Base-by-base conservation (phyloP, 2,329 filamentous ascomycete species). In the Aspergillus transmontanensis region DNA sequence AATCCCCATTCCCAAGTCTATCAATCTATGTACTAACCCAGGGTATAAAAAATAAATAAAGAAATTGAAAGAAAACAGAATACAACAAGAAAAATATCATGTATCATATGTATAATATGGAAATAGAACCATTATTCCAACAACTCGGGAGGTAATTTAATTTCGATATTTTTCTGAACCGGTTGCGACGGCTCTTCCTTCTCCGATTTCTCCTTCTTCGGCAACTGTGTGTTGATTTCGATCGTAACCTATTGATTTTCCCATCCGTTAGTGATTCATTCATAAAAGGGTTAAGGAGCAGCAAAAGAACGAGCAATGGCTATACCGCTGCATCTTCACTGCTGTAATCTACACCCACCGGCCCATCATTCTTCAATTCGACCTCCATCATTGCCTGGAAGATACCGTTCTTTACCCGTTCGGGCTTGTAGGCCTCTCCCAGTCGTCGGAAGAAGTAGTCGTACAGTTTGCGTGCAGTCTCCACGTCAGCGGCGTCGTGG, bases 361-460 rank as follows among this genome's bases (percentile, higher is more conserved):
- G 87, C 73, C 87, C 87, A 72, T 98, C 94, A 69, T 98, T 98
- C 57, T 97, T 89, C 34, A 97, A 80, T 56, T 91, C 90, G 63
- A 99, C 94, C 74, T 98, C 90, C 95, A 99, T 99, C 94, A 96
- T 97, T 57, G 95, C 95, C 75, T 97, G 94, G 77, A 99, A 99
- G 34, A 94, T 88, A n/a, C 96, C 95, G 75, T 99, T 90, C 76
- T 97, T 93, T 63, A 99, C 94, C 67, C 85, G 89, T 10, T 93
- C 91, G 7, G 86, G 78, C 6, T 82, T 78, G 76, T 98, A 96
- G 3, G 88, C 84, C 59, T 89, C 84, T 70, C 89, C 86, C 48
- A 98, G 88, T 70, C 90, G 91, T 57, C 86, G 81, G 70, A 94
- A 87, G 80, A 99, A 98, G 74, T 90, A 84, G 60, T 94, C 87